These are phyloP conservation scores for Sanghuangporus weigelae DNA, from an alignment of 1,284 basidiomycete species.

Conservation along the genomic window DNA sequence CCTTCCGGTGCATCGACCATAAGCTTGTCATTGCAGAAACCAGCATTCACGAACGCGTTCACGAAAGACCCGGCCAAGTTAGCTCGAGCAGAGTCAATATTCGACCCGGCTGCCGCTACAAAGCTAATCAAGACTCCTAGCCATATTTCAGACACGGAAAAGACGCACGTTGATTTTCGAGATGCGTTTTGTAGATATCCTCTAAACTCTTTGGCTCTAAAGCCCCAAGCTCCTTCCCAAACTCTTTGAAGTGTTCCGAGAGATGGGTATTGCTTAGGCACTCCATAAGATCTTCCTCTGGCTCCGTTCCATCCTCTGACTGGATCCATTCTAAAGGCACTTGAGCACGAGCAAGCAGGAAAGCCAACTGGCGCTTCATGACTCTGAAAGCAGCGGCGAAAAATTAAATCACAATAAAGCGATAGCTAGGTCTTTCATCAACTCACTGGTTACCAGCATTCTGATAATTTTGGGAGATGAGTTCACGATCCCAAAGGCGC, in stretches of 20 bases:
- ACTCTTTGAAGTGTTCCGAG: slow-evolving; percentile 83
- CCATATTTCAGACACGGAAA: neutral
- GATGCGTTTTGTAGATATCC: slow-evolving; percentile 96
- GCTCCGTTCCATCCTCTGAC: slow-evolving; percentile 50
- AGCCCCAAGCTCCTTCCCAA: slow-evolving; percentile 94
- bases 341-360: slow-evolving; percentile 89
- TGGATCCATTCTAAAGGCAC: slow-evolving; percentile 91
- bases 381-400: slow-evolving; percentile 36
- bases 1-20: slow-evolving; percentile 97
- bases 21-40: slow-evolving; percentile 98
- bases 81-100: slow-evolving; percentile 89
- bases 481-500: slow-evolving; percentile 76
- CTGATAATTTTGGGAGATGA: slow-evolving; percentile 83
- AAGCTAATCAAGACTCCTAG: slow-evolving; percentile 5
- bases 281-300: slow-evolving; percentile 80
- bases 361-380: slow-evolving; percentile 96
- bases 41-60: slow-evolving; percentile 98
- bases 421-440: neutral
- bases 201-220: slow-evolving; percentile 88
- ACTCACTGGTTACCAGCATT: slow-evolving; percentile 79
- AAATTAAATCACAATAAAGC: neutral
- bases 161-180: slow-evolving; percentile 78
- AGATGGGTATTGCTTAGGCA: slow-evolving; percentile 83
- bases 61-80: slow-evolving; percentile 98
- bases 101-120: slow-evolving; percentile 56